These are phyloP conservation scores for Candida argentea DNA, from an alignment of 805 yeast species.

Conservation along the genomic window DNA sequence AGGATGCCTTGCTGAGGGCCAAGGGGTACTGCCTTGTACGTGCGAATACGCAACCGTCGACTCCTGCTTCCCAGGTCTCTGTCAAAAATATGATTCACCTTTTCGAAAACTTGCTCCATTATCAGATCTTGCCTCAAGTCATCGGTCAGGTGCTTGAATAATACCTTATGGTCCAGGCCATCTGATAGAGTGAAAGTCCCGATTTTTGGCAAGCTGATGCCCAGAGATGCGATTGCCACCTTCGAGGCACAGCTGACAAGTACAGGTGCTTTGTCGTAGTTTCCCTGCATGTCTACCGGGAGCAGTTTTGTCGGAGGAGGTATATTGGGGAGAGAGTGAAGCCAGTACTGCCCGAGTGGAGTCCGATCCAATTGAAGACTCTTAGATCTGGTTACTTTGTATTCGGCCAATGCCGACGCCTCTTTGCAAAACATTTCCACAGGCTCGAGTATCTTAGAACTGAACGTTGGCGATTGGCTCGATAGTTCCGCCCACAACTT, in stretches of 20 bases:
- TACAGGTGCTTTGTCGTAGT: conserved; percentile 37
- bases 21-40: conserved; percentile 83
- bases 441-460: conserved; percentile 25
- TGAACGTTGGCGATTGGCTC: conserved; percentile 13
- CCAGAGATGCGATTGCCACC: conserved; percentile 63
- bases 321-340: conserved; percentile 34
- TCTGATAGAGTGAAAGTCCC: conserved; percentile 42
- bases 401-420: conserved; percentile 41
- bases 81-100: conserved; percentile 60
- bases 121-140: conserved; percentile 93
- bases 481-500: conserved; percentile 33
- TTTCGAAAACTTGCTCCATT: conserved; percentile 93
- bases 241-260: conserved; percentile 36
- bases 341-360: conserved; percentile 35
- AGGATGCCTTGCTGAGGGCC: conserved; percentile 84
- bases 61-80: conserved; percentile 46
- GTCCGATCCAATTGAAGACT: conserved; percentile 23
- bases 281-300: conserved; percentile 30
- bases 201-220: conserved; percentile 83
- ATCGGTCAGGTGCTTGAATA: conserved; percentile 81
- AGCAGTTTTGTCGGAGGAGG: conserved; percentile 61
- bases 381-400: conserved; percentile 27
- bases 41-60: conserved; percentile 55
- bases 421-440: conserved; percentile 43
- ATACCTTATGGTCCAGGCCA: conserved; percentile 49